Conservation (phyloP, 2,329 filamentous ascomycete species). For the Chaetomium strumarium region DNA sequence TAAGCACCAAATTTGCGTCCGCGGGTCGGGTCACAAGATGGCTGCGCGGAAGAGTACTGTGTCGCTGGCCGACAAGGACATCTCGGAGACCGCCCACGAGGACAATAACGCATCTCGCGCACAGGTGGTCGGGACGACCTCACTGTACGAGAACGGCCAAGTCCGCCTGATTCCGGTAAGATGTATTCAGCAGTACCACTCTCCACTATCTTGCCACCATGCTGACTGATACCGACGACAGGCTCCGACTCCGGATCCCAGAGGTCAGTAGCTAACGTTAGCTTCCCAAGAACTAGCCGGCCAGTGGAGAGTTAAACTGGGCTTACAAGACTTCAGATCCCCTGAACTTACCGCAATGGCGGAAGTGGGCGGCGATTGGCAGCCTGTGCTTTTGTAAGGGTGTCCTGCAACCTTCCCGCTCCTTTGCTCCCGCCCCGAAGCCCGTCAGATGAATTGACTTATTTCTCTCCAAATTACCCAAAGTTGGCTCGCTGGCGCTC, state of each 20-base stretch:
- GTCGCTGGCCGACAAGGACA: conserved; percentile 1
- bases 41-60: not conserved
- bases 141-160: conserved; percentile 22
- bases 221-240: conserved; percentile 3
- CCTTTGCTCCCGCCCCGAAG: not conserved
- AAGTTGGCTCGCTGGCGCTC: conserved; percentile 27
- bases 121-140: conserved; percentile 20
- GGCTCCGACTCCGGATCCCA: conserved; percentile 30
- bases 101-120: not conserved
- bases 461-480: too few species aligned
- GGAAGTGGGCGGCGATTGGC: conserved; percentile 31
- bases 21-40: not conserved
- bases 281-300: not conserved
- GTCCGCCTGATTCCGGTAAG: conserved; percentile 22
- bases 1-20: not conserved
- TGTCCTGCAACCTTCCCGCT: not conserved
- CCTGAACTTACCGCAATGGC: conserved; percentile 29
- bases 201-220: not conserved
- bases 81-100: not conserved
- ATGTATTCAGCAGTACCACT: not conserved
- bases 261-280: conserved; percentile 18
- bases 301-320: not conserved
- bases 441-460: too few species aligned
- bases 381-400: conserved; percentile 31
- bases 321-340: conserved; percentile 24